phyloP scores from a whole-genome alignment of 768 basidiomycete genomes.

The Harrya chromipes region DNA sequence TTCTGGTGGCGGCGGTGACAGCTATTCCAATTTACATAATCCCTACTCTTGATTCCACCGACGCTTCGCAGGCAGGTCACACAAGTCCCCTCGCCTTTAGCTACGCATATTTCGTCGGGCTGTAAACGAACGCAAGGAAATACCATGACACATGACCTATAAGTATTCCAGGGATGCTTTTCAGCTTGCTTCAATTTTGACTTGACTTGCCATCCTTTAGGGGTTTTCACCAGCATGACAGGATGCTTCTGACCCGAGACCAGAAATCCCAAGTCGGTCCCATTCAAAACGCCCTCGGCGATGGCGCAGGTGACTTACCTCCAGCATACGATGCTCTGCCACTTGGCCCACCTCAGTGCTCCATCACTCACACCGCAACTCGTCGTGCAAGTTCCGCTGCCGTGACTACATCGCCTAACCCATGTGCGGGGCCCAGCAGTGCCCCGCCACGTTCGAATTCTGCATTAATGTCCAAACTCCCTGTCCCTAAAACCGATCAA shows the following conservation, averaged over 20 bases:
- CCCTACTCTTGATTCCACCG: too few species aligned
- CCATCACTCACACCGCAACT: neutral
- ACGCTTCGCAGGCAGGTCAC: too few species aligned
- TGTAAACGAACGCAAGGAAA: neutral
- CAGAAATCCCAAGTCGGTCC: neutral
- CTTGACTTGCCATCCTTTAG: too few species aligned
- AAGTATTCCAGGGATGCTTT: neutral
- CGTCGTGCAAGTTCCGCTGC: neutral
- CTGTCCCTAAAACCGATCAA: neutral
- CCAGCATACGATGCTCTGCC: constrained; percentile 16
- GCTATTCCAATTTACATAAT: too few species aligned
- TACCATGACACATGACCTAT: neutral
- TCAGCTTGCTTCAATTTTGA: neutral
- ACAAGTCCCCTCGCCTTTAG: too few species aligned
- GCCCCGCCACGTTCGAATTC: too few species aligned
- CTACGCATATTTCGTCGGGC: neutral
- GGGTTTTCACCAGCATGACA: neutral
- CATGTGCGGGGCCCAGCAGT: neutral
- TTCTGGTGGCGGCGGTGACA: too few species aligned
- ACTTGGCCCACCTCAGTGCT: neutral
- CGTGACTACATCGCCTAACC: neutral
- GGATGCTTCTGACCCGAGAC: neutral
- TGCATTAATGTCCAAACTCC: neutral
- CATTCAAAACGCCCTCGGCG: neutral
- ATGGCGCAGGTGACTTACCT: constrained; percentile 1